A percentile compares a stretch with the other conserved stretches of the same genome.
These are phyloP conservation scores for Pneumocystis carinii DNA, from an alignment of 1,139 yeast species.

Conservation along the genomic window DNA sequence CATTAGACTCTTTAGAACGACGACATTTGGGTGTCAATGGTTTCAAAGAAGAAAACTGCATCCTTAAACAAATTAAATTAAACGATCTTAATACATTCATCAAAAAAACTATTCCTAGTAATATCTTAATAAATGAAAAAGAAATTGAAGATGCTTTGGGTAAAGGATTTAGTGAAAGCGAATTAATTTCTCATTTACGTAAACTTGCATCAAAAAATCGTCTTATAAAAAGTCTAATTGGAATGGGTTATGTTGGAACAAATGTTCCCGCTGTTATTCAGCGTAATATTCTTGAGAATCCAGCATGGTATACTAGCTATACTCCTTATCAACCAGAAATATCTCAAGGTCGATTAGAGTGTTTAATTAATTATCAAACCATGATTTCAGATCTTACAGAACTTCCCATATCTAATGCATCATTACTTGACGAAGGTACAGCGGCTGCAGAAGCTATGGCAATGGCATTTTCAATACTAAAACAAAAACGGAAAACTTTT, in stretches of 20 bases:
- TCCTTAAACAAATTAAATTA: constrained; percentile 46
- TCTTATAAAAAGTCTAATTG: constrained; percentile 59
- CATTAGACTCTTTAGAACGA: not conserved
- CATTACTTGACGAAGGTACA: constrained; percentile 87
- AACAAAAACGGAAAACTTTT: constrained; percentile 33
- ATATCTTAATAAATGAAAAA: constrained; percentile 39
- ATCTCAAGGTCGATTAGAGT: constrained; percentile 88
- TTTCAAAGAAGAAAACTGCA: not conserved
- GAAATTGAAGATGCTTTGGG: not conserved
- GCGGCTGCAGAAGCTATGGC: constrained; percentile 98
- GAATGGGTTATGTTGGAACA: constrained; percentile 91
- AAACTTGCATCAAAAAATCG: constrained; percentile 62
- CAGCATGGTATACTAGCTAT: constrained; percentile 97
- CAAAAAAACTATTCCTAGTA: constrained; percentile 57
- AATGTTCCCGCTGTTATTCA: constrained; percentile 81
- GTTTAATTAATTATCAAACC: constrained; percentile 81
- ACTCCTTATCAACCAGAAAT: constrained; percentile 98
- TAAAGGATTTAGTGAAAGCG: constrained; percentile 60
- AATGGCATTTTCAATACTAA: constrained; percentile 46
- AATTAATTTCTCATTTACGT: constrained; percentile 56
- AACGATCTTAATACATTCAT: constrained; percentile 56
- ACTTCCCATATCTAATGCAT: constrained; percentile 81
- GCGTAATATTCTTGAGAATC: constrained; percentile 79
- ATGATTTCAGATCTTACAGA: constrained; percentile 81
- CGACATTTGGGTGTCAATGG: not conserved